Conservation (phyloP, 2,329 filamentous ascomycete species). For the Calonectria crousiana region DNA sequence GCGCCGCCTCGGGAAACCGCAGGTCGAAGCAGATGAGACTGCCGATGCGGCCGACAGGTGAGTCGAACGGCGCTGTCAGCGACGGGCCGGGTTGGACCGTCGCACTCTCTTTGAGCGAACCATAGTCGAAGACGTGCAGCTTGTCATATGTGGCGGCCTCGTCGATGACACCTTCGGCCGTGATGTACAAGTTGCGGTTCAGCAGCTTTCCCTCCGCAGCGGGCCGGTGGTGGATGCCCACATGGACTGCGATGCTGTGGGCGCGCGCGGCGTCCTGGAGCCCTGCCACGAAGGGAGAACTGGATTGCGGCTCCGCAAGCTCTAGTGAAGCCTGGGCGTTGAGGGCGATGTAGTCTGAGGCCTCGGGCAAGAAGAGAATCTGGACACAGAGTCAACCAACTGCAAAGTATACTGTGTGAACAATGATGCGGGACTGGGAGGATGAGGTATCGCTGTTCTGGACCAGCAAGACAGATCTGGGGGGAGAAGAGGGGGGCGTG, state of each 20-base stretch:
- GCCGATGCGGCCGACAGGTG: constrained; percentile 80
- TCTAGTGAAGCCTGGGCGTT: constrained; percentile 76
- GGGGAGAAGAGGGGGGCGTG: constrained; percentile 1
- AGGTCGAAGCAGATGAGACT: constrained; percentile 92
- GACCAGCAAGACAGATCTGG: constrained; percentile 7
- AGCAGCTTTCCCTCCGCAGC: constrained; percentile 51
- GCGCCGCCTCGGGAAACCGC: constrained; percentile 81
- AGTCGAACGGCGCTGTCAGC: constrained; percentile 79
- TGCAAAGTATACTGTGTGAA: constrained; percentile 39
- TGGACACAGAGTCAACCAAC: constrained; percentile 45
- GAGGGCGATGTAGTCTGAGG: constrained; percentile 86
- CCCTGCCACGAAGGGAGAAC: constrained; percentile 81
- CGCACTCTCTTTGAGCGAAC: constrained; percentile 60
- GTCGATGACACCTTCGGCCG: constrained; percentile 56
- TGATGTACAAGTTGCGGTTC: constrained; percentile 68
- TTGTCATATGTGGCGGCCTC: constrained; percentile 78
- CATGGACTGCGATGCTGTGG: constrained; percentile 79
- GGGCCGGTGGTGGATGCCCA: constrained; percentile 84
- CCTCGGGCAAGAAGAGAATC: constrained; percentile 93
- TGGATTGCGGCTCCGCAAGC: constrained; percentile 75
- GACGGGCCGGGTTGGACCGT: constrained; percentile 76
- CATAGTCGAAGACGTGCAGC: constrained; percentile 87
- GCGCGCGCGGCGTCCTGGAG: constrained; percentile 76
- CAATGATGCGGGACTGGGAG: constrained; percentile 13
- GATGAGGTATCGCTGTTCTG: constrained; percentile 31